These are phyloP conservation scores for Typha latifolia DNA, from an alignment of 176 grass and related monocot genomes.

Conservation along the genomic window DNA sequence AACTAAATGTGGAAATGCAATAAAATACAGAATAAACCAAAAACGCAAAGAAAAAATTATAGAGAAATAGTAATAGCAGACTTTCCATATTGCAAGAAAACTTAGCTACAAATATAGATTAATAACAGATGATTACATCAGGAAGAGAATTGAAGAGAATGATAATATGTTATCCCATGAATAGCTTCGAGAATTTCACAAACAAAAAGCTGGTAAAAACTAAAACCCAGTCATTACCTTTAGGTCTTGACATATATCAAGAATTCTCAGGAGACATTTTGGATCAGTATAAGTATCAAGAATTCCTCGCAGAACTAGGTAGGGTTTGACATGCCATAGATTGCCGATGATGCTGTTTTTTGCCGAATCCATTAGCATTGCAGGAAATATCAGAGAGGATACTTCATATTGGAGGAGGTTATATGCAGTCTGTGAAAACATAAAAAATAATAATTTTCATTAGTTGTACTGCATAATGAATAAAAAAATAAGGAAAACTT, in stretches of 20 bases:
- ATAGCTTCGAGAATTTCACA: not conserved
- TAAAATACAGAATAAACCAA: not conserved
- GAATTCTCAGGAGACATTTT: conserved; percentile 52
- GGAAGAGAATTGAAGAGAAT: not conserved
- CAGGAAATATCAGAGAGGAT: conserved; percentile 55
- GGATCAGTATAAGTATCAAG: conserved; percentile 57
- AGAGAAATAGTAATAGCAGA: not conserved
- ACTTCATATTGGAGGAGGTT: conserved; percentile 86
- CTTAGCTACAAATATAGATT: not conserved
- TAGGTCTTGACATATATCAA: conserved; percentile 71
- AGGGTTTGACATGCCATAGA: conserved; percentile 65
- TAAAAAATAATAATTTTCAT: not conserved
- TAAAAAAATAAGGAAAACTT: not conserved
- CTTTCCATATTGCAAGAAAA: not conserved
- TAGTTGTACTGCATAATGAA: not conserved
- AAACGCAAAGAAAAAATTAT: not conserved
- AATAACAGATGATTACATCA: not conserved
- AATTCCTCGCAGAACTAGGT: conserved; percentile 70
- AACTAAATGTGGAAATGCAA: not conserved
- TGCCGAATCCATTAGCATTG: conserved; percentile 57
- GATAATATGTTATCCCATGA: not conserved
- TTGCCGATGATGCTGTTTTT: conserved; percentile 39
- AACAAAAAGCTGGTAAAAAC: no score
- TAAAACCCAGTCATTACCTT: conserved; percentile 41
- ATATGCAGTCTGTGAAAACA: conserved; percentile 73